These are phyloP conservation scores for Entophlyctis helioformis DNA, from an alignment of 192 early-diverging fungal genomes.

Conservation along the genomic window DNA sequence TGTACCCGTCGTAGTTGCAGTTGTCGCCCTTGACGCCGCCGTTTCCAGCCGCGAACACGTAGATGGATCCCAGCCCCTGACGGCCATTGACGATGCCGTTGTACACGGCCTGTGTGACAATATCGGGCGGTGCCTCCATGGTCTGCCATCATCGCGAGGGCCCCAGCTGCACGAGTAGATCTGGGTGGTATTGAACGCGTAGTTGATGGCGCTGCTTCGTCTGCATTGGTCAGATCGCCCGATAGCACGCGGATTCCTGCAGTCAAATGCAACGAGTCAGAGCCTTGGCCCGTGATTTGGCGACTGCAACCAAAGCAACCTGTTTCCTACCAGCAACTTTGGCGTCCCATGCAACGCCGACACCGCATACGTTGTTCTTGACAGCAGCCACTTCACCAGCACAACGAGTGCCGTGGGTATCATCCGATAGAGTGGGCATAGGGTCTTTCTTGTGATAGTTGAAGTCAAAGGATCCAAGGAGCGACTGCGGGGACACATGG, in stretches of 20 bases:
- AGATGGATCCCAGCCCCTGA: constrained; percentile 71
- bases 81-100: constrained; percentile 79
- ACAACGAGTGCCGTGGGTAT: constrained; percentile 93
- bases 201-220: constrained; percentile 90
- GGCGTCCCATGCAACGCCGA: constrained; percentile 84
- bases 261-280: not conserved
- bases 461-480: constrained; percentile 87
- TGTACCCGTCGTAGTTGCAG: constrained; percentile 95
- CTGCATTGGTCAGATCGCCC: constrained; percentile 75
- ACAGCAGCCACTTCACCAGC: constrained; percentile 93
- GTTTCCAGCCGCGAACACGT: constrained; percentile 91
- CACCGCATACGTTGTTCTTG: constrained; percentile 85
- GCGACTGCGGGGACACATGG: constrained; percentile 30
- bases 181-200: constrained; percentile 72
- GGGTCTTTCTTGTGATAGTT: constrained; percentile 70
- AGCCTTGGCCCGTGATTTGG: no score
- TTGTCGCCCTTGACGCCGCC: constrained; percentile 75
- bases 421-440: constrained; percentile 59
- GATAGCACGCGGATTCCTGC: constrained; percentile 80
- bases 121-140: constrained; percentile 69
- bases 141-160: constrained; percentile 77
- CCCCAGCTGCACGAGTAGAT: constrained; percentile 98
- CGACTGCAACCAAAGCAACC: no score
- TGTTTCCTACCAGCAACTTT: constrained; percentile 72
- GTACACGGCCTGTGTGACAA: constrained; percentile 78